Percentiles rank a stretch among this genome's conserved stretches.
These are phyloP conservation scores for Kodamaea restingae DNA, from an alignment of 805 yeast genomes.

Conservation along the genomic window DNA sequence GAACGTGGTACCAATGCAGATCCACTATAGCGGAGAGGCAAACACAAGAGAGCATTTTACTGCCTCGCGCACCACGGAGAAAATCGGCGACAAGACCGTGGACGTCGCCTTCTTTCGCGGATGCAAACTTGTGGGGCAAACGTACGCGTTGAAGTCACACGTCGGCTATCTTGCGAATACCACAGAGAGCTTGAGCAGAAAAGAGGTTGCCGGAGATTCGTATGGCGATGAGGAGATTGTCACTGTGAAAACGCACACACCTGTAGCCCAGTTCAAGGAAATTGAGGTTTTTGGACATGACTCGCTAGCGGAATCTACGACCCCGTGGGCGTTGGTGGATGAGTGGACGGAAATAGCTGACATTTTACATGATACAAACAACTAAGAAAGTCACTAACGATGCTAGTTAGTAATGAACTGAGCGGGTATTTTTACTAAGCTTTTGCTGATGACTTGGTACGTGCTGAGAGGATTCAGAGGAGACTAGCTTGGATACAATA, in stretches of 20 bases:
- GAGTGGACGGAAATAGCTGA: constrained; percentile 29
- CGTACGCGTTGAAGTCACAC: constrained; percentile 14
- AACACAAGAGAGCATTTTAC: constrained; percentile 30
- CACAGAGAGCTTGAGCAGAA: constrained; percentile 11
- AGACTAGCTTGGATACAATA: too few species aligned
- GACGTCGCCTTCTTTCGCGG: constrained; percentile 33
- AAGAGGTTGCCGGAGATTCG: neutral
- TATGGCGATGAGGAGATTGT: constrained; percentile 10
- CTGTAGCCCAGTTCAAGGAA: constrained; percentile 21
- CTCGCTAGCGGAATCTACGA: constrained; percentile 12
- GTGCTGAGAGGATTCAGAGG: too few species aligned
- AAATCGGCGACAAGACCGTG: constrained; percentile 10
- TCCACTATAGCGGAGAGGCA: constrained; percentile 25
- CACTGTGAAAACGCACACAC: constrained; percentile 16
- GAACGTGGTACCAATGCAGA: constrained; percentile 14
- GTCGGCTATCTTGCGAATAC: constrained; percentile 26
- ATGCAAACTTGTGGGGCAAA: constrained; percentile 27
- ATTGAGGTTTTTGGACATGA: constrained; percentile 32
- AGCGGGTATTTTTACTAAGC: too few species aligned
- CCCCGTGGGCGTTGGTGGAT: constrained; percentile 23
- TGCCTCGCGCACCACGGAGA: constrained; percentile 23
- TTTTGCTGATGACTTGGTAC: too few species aligned
- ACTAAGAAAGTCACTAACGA: too few species aligned
- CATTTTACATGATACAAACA: constrained; percentile 1
- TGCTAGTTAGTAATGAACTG: too few species aligned